Evolutionary conservation across 1,139 yeast species (phyloP), one percentile per base, ranked within the genome.

Genomic region (Taphrina flavorubra): DNA sequence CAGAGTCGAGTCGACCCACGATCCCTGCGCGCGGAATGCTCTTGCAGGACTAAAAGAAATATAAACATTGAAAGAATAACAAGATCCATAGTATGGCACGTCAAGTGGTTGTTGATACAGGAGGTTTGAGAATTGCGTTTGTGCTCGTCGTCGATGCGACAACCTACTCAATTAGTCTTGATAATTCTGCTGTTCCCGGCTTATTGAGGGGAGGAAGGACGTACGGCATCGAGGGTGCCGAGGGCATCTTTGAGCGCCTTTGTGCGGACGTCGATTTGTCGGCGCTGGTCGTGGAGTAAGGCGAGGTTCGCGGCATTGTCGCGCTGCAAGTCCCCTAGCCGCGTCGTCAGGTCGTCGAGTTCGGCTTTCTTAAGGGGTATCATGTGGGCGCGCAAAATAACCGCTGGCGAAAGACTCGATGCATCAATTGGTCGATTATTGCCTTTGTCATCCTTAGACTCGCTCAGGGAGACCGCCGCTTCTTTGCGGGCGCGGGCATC

Each of bases 341-440:
- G 39, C 18, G 34, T 37, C 16, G 25, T 49, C 39, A 65, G 13
- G 20, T 20, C 20, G 42, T 34, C 55, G 36, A 65, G 51, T 47
- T 65, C 68, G 14, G 40, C 49, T 16, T 53, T 51, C 44, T 57
- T 65, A 51, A 47, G 40, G 37, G 68, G 68, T 16, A 65, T 11
- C 49, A 65, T 31, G 51, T 65, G 68, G 6, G 68, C 68, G 37
- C 61, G 68, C 16, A 65, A 42, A 8, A 65, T 49, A 6, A 39
- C 51, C 49, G 57, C 58, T 3, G 68, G 68, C 42, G 68, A 14
- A 25, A 56, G 68, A 14, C 49, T 57, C n/a, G 55, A 42, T 3
- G 65, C 56, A 31, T 49, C 36, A 20, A 56, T 51, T 11, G 58
- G 20, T 34, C 16, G 31, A 11, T 55, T 14, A 11, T 20, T 42